Base-by-base conservation (phyloP, 768 basidiomycete species). In the Leucocoprinus leucothites region DNA sequence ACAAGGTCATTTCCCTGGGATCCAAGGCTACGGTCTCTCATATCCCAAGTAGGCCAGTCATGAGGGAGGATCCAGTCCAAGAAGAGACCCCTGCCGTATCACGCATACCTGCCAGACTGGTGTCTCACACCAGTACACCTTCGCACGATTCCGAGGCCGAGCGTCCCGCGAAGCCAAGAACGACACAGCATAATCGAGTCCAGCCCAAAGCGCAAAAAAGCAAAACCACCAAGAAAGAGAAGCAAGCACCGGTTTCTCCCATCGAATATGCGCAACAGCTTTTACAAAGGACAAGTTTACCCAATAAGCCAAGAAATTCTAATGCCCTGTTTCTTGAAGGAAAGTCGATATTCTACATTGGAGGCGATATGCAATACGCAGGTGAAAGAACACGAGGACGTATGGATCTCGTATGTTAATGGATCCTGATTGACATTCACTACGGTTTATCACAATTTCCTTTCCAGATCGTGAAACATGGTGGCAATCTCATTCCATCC, bases 371-470 rank as follows among this genome's bases (percentile, higher is more conserved):
- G 73, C 71, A 64, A 22, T 75, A 71, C 53, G 84, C 85, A 1
- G 72, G 77, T 22, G 69, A 72, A 35, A 64, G 64, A 43, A 88
- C 85, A 2, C 76, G 76, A 43, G 73, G 72, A 14, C 75, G 79
- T 57, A 86, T 89, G 84, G 74, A 82, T 13, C 66, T 82, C 35
- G 87, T 88, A 70, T 61, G 84, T 72, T n/a, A 34, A n/a, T 26
- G 26, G n/a, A 8, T 48, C 41, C 57, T 45, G 48, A 40, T 51
- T 34, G 18, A 22, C 42, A 25, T 48, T 36, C 48, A 43, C 47
- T 48, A 19, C 48, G 34, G 50, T 13, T 43, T 9, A 38, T 9
- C 44, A 44, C 24, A 57, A 11, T 60, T 34, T 13, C 34, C 26
- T 45, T 7, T 51, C 48, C 48, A 91, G 89, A 80, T 92, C 38